Base-by-base conservation (phyloP, 352 stramenopile genomes). In the Phytophthora citrophthora region DNA sequence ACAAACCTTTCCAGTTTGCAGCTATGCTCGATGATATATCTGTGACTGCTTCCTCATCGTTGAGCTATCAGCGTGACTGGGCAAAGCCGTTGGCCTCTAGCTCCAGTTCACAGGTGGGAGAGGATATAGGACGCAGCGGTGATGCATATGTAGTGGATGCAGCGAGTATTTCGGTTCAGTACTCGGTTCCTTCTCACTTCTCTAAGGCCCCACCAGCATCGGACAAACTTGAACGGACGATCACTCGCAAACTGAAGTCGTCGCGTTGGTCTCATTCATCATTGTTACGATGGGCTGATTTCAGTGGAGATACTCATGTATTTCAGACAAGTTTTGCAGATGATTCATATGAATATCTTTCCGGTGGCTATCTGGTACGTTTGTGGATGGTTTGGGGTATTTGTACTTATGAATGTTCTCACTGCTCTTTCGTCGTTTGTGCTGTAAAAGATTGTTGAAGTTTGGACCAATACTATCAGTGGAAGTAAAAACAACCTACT, bases 371-470 rank as follows among this genome's bases (percentile, higher is more conserved):
- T 27, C n/a, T 86, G 68, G 76, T 86, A 78, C 34, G 61, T 16
- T 29, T 51, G 16, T 5, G 38, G 13, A 38, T 5, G 26, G 20
- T 10, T 32, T 18, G 3, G 16, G 8, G 6, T 39, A 24, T 34
- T 16, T 57, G 5, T 24, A 26, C 26, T 20, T 12, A 15, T 13
- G 32, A 16, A 15, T 16, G 15, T 20, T 18, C 34, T 47, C 20
- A 57, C 11, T 7, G 39, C 24, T 27, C 31, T 26, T 15, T 51
- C 12, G n/a, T 38, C 16, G 13, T 50, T 43, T 20, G 12, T 38
- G 36, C 24, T 40, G 5, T 11, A 48, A 29, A 39, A 86, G 77
- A 80, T 86, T 12, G 15, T 83, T 5, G 77, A 86, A 68, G 46
- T 71, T 0, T 86, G 77, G 77, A 13, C 71, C 15, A 31, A 81